A percentile compares a stretch with the other conserved stretches of the same genome.
These are phyloP conservation scores for Cystofilobasidium capitatum DNA, from an alignment of 768 basidiomycete species.

Conservation along the genomic window DNA sequence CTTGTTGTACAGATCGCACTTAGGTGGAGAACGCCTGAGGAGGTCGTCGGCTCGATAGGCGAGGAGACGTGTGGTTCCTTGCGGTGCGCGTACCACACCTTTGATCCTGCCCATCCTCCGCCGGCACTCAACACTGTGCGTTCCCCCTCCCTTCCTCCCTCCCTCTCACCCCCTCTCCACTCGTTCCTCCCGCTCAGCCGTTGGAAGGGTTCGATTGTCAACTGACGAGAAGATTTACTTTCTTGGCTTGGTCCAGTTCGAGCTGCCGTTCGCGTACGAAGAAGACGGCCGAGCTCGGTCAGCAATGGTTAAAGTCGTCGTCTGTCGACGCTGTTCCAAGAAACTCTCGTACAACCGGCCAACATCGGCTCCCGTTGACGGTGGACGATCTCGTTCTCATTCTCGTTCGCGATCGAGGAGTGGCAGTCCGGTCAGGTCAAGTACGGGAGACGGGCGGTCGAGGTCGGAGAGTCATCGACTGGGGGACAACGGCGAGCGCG, in stretches of 20 bases:
- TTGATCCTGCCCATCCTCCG: slow-evolving; percentile 15
- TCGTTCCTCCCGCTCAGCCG: not conserved
- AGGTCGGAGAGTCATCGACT: too few species aligned
- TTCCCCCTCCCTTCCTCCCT: not conserved
- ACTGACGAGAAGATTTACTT: not conserved
- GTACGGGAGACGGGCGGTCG: too few species aligned
- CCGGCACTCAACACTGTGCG: slow-evolving; percentile 12
- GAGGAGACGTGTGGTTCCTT: slow-evolving; percentile 83
- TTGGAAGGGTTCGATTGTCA: not conserved
- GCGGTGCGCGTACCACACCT: slow-evolving; percentile 61
- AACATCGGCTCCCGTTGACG: too few species aligned
- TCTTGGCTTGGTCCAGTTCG: slow-evolving; percentile 42
- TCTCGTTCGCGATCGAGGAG: too few species aligned
- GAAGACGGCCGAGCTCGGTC: slow-evolving; percentile 63
- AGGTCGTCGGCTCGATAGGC: slow-evolving; percentile 75
- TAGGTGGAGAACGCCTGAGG: slow-evolving; percentile 85
- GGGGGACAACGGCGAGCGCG: too few species aligned
- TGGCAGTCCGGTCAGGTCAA: too few species aligned
- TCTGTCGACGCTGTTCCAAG: slow-evolving; percentile 66
- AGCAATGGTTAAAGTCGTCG: slow-evolving; percentile 84
- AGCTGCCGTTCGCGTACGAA: slow-evolving; percentile 79
- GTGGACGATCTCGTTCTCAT: too few species aligned
- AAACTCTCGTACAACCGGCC: slow-evolving; percentile 60
- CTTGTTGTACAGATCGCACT: slow-evolving; percentile 61
- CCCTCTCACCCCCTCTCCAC: not conserved